Base-by-base conservation (phyloP, 495 filamentous ascomycete genomes). In the Aspergillus steynii region DNA sequence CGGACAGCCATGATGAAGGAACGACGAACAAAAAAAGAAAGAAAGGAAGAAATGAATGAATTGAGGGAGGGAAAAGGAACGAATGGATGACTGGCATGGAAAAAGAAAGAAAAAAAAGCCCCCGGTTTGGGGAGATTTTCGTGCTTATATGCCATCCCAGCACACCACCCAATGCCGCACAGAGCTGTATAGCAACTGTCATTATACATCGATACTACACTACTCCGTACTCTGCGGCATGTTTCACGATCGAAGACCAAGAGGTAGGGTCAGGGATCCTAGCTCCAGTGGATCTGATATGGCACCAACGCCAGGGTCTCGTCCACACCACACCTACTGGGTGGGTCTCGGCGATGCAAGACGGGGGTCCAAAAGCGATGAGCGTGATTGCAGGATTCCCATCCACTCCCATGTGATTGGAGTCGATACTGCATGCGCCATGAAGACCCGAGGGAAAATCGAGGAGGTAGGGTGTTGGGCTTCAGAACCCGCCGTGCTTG, bases 1-100 rank as follows among this genome's bases (percentile, higher is more conserved):
- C 55, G 58, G 60, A 67, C 0, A 29, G 59, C 29, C 51, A 59
- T 60, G 59, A 67, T 67, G 54, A 66, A 56, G 50, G 58, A 42
- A 46, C 8, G 29, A 50, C 29, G 14, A 34, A 12, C 0, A 20
- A 49, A 14, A n/a, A 46, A 20, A 37, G 27, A 32, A 32, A 32
- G 25, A 32, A 32, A 32, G 32, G 2, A 15, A 3, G 10, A 53
- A n/a, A 27, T 26, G 8, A 60, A 37, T 4, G 10, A 54, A 34
- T 34, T 9, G 9, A 46, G 37, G 20, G 26, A 53, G 25, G 25
- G 29, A 50, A 59, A 28, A 15, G 29, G 34, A 59, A 28, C 2
- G 50, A 53, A 54, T 45, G 56, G 32, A 51, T 51, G 29, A 27
- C 20, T 26, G 0, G 29, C 20, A 10, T 52, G 48, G 48, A 3